Evolutionary conservation across 2,329 filamentous ascomycete genomes (phyloP).

Genomic region (Alternaria sp.): DNA sequence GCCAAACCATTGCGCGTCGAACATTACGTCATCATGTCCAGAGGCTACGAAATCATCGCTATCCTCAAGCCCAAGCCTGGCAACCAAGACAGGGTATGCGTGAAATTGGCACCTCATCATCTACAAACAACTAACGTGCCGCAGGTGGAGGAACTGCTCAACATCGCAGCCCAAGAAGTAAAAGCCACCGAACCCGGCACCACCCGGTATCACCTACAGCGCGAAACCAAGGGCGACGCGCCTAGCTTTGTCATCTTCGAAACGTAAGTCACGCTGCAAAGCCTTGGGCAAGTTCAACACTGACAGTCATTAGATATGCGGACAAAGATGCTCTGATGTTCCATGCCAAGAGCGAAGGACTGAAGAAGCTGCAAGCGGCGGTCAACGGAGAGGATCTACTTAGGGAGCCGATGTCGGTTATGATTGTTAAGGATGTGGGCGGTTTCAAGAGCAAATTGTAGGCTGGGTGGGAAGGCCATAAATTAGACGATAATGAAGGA

Average conservation of each 20-base stretch:
- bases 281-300: background rate
- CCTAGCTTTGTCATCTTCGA: constrained; percentile 42
- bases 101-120: background rate
- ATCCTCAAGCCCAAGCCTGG: constrained; percentile 40
- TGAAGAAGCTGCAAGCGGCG: constrained; percentile 26
- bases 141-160: constrained; percentile 42
- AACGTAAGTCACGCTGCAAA: constrained; percentile 26
- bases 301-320: constrained; percentile 30
- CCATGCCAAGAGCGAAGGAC: constrained; percentile 32
- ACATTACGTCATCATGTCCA: constrained; percentile 18
- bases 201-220: constrained; percentile 41
- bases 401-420: constrained; percentile 34
- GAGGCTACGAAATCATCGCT: constrained; percentile 38
- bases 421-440: constrained; percentile 38
- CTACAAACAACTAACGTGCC: background rate
- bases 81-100: constrained; percentile 38
- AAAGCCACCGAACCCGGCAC: constrained; percentile 43
- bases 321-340: constrained; percentile 33
- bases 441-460: constrained; percentile 27
- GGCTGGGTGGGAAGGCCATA: background rate
- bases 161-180: constrained; percentile 27
- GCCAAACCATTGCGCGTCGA: background rate
- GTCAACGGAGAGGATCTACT: constrained; percentile 41
- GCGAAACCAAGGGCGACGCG: constrained; percentile 34
- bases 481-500: background rate